A percentile compares a stretch with the other conserved stretches of the same genome.
Conservation (phyloP, 371 early-diverging fungal genomes). For the Syncephalastrum monosporum region DNA sequence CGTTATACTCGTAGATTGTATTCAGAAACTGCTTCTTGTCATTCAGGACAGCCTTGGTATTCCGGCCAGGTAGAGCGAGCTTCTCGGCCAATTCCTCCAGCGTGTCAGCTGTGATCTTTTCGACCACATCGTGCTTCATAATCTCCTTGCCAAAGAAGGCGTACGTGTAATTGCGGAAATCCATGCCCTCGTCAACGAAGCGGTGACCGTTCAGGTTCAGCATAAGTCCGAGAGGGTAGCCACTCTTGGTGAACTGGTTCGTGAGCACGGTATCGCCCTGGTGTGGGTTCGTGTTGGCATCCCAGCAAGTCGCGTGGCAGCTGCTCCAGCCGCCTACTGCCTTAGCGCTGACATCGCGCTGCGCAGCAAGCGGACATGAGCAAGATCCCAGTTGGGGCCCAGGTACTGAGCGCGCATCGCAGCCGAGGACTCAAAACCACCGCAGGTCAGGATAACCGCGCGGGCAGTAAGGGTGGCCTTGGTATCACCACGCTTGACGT, state of each 20-base stretch:
- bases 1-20: constrained; percentile 16
- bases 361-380: constrained; percentile 19
- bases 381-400: constrained; percentile 20
- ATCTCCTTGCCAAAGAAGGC: constrained; percentile 22
- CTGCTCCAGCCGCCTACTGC: constrained; percentile 16
- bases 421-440: constrained; percentile 19
- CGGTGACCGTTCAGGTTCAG: constrained; percentile 16
- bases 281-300: constrained; percentile 17
- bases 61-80: constrained; percentile 4
- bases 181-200: constrained; percentile 23
- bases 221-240: constrained; percentile 22
- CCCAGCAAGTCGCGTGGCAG: constrained; percentile 23
- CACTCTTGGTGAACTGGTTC: constrained; percentile 21
- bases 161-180: constrained; percentile 23
- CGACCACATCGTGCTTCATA: constrained; percentile 17
- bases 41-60: constrained; percentile 8
- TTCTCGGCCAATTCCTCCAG: constrained; percentile 20
- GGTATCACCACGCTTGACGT: not conserved
- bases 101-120: constrained; percentile 15
- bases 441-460: constrained; percentile 17
- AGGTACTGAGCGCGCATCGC: constrained; percentile 22
- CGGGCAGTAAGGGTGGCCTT: not conserved
- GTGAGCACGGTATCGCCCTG: constrained; percentile 13
- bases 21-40: constrained; percentile 10
- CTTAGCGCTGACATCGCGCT: constrained; percentile 12